Evolutionary conservation across 2,329 filamentous ascomycete species (phyloP), one percentile per base, ranked within the genome.

Genomic region (Aphanocladium album): DNA sequence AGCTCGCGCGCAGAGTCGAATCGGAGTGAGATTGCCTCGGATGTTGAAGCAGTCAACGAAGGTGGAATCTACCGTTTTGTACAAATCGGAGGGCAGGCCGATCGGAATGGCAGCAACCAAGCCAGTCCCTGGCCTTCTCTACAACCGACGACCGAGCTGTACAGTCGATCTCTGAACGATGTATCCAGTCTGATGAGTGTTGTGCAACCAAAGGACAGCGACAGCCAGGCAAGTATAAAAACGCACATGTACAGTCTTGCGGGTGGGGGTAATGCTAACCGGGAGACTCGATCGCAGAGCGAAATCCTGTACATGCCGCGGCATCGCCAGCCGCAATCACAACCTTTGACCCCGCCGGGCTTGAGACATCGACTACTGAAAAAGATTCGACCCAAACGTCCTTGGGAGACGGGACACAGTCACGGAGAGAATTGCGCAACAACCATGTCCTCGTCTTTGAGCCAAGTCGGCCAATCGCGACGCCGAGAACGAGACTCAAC

Each of bases 401-500:
- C 66, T 7, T 72, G 64, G 67, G 63, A 64, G 47, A 67, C 66
- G n/a, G 60, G 64, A 8, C 68, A 62, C 23, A 61, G 53, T 17
- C 65, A 66, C 6, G 47, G 46, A 2, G 16, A 52, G 21, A 17
- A 56, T 21, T 61, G 60, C 25, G 14, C 51, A 4, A 39, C 56
- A n/a, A 52, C 37, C n/a, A 3, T 46, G 12, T 41, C 50, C n/a
- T 12, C 46, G 3, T 35, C 43, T 14, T 23, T 35, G 4, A 27
- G 33, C 25, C 49, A 46, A 8, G 43, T 39, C n/a, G 27, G 41
- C 43, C 60, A 47, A 25, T 23, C 49, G 60, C 62, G 54, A 57
- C 53, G 27, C 63, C 64, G 23, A 35, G 66, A 6, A 33, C 68
- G 69, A 25, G 70, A 73, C 27, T 68, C 70, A 21, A 68, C 65